phyloP scores from a whole-genome alignment of 2,329 filamentous ascomycete genomes.

The Microdochium bolleyi region DNA sequence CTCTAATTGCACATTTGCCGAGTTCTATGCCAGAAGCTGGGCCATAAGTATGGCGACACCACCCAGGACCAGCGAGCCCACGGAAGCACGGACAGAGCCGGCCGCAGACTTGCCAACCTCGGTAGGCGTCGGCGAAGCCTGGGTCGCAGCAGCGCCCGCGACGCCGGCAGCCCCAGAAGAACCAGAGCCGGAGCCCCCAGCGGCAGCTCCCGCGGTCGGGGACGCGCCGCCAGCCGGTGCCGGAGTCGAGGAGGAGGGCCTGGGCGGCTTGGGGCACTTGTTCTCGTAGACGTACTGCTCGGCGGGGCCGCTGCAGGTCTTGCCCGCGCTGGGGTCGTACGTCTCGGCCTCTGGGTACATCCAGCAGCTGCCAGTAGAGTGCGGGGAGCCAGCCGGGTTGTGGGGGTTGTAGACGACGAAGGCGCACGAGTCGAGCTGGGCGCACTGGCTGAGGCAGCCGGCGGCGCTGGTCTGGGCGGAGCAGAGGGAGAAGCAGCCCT shows the following conservation, averaged over 20 bases:
- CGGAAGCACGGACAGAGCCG: background rate
- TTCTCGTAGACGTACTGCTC: conserved; percentile 21
- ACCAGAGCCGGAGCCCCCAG: background rate
- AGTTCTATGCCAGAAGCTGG: too few species aligned
- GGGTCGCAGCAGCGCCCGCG: background rate
- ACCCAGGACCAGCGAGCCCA: background rate
- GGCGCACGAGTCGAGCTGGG: conserved; percentile 15
- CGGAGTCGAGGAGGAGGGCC: background rate
- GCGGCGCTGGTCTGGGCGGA: conserved; percentile 11
- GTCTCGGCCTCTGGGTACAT: conserved; percentile 16
- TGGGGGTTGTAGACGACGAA: conserved; percentile 17
- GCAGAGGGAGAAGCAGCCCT: conserved; percentile 14
- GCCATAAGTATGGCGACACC: too few species aligned
- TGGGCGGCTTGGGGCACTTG: conserved; percentile 15
- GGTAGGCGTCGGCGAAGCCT: too few species aligned
- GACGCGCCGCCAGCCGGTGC: background rate
- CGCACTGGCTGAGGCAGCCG: conserved; percentile 16
- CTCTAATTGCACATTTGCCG: too few species aligned
- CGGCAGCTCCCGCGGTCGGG: background rate
- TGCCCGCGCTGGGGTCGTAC: conserved; percentile 10
- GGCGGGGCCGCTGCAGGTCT: conserved; percentile 12
- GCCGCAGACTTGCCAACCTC: background rate
- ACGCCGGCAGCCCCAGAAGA: background rate
- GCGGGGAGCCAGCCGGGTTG: conserved; percentile 10
- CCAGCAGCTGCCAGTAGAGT: conserved; percentile 18